Evolutionary conservation across 176 grass and related monocot genomes (phyloP), one percentile per base, ranked within the genome.

Genomic region (Aegilops umbellulata): DNA sequence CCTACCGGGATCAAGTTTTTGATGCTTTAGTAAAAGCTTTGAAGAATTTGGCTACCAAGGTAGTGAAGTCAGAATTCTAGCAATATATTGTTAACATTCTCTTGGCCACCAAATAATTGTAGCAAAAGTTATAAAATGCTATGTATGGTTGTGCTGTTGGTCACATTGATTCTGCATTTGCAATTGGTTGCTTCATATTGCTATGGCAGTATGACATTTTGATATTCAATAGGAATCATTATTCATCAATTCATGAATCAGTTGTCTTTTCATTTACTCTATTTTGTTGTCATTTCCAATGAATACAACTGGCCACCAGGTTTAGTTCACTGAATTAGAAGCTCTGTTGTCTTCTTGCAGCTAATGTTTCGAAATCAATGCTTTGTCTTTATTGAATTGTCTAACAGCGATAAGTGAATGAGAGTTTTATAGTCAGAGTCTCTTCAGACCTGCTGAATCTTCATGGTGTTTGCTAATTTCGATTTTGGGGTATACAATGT

Each of bases 1-100:
- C 87, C 63, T 95, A 92, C 42, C 77, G n/a, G 44, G 90, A 93
- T 82, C 91, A 98, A 83, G 88, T 95, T 71, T 98, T 94, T 89
- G 84, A 91, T 58, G 86, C 92, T 70, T 77, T 98, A 73, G 90
- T 98, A 57, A 88, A 90, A 87, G 91, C 88, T 83, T 80, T 98
- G 77, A 95, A 94, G 69, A 94, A 87, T 82, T 83, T 98, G 41
- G 83, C 96, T 84, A 73, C 78, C 46, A 94, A 95, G 93, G 96
- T 98, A 90, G 81, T 66, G 17, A 60, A 84, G 24, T 78, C 60
- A 26, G 25, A 65, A 13, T 78, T 53, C 15, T 83, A 31, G 58
- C 42, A 60, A 65, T 72, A 74, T 62, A 60, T 16, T 23, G 35
- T 82, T 74, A 84, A 0, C 74, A 26, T 16, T 84, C 76, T 89